Conservation (phyloP, 768 basidiomycete genomes). For the Suillus sp. region DNA sequence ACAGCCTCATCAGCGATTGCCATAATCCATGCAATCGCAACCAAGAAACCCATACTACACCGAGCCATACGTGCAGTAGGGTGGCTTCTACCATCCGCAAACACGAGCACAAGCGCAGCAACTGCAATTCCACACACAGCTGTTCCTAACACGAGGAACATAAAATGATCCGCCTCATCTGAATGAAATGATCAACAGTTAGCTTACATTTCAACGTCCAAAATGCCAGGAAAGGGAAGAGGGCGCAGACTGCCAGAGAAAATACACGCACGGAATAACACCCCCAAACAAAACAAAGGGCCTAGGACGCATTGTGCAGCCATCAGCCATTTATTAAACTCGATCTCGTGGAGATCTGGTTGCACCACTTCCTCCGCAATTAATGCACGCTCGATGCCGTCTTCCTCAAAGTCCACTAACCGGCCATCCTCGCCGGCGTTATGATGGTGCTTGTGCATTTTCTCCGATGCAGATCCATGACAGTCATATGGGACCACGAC, state of each 20-base stretch:
- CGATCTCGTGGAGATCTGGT: constrained; percentile 65
- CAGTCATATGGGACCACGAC: constrained; percentile 63
- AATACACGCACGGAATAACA: constrained; percentile 71
- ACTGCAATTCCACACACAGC: constrained; percentile 55
- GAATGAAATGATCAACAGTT: neutral
- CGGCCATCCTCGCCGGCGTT: constrained; percentile 41
- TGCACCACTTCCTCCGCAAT: constrained; percentile 76
- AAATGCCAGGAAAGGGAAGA: neutral
- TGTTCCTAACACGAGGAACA: constrained; percentile 57
- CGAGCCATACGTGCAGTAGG: constrained; percentile 63
- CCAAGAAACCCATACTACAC: constrained; percentile 89
- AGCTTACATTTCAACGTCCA: neutral
- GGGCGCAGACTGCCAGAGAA: constrained; percentile 4
- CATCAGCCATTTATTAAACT: constrained; percentile 82
- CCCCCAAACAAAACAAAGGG: constrained; percentile 72
- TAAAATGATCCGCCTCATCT: constrained; percentile 50
- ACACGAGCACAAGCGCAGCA: constrained; percentile 57
- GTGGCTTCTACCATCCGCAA: constrained; percentile 60
- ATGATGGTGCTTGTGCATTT: constrained; percentile 17
- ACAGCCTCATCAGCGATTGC: constrained; percentile 97
- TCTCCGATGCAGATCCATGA: constrained; percentile 24
- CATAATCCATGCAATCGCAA: constrained; percentile 97
- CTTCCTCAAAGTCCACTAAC: constrained; percentile 74
- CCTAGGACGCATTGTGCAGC: constrained; percentile 82
- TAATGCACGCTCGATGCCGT: constrained; percentile 66